phyloP scores from a whole-genome alignment of 1,284 basidiomycete genomes.

The Leccinum ponderosum region DNA sequence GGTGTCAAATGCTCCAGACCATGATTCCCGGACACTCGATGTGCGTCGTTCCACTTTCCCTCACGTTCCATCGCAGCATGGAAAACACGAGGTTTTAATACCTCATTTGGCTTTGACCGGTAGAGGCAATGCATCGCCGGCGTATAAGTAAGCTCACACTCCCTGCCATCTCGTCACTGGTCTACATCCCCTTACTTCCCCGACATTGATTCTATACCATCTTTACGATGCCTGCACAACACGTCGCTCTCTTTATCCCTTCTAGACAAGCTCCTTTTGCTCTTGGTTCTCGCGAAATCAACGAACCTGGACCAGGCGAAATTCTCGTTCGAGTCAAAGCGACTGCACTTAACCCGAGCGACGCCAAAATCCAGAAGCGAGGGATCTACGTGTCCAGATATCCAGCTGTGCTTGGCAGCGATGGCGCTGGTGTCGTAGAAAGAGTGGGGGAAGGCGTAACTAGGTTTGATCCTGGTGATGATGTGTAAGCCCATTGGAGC shows the following conservation, averaged over 20 bases:
- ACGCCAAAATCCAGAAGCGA: conserved; percentile 38
- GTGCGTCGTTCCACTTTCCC: conserved; percentile 24
- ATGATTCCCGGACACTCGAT: conserved; percentile 29
- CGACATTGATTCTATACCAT: conserved; percentile 6
- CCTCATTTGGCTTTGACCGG: conserved; percentile 21
- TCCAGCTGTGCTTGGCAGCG: conserved; percentile 53
- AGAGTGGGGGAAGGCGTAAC: conserved; percentile 53
- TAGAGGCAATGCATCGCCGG: conserved; percentile 32
- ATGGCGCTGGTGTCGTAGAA: conserved; percentile 58
- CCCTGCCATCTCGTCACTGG: conserved; percentile 21
- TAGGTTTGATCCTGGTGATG: conserved; percentile 53
- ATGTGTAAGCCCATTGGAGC: conserved; percentile 44
- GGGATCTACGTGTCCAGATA: conserved; percentile 36
- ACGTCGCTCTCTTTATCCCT: conserved; percentile 33
- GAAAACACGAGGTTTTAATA: conserved; percentile 38
- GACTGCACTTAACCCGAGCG: conserved; percentile 44
- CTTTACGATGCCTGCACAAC: conserved; percentile 25
- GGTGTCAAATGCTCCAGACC: conserved; percentile 33
- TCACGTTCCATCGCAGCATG: conserved; percentile 33
- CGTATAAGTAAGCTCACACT: conserved; percentile 29
- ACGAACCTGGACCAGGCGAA: conserved; percentile 41
- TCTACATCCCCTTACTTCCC: conserved; percentile 12
- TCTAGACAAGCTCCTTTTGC: conserved; percentile 31
- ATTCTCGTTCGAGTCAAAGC: conserved; percentile 43
- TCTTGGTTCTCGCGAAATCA: conserved; percentile 33